Conservation (phyloP, 192 early-diverging fungal species). For the Backusella australiensis region DNA sequence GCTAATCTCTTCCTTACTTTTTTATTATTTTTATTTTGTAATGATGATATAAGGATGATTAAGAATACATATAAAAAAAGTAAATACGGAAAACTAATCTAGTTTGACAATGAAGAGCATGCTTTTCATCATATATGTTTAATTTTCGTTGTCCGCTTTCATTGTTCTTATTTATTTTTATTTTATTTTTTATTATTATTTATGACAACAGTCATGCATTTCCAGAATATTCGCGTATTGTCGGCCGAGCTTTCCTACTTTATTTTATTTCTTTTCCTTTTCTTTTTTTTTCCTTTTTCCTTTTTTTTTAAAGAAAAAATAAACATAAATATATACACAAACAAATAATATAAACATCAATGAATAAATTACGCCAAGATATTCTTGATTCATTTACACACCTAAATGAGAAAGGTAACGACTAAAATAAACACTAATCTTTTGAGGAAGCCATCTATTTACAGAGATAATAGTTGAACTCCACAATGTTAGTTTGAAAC, state of each 20-base stretch:
- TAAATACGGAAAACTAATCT: neutral
- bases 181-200: no score
- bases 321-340: neutral
- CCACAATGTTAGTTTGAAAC: neutral
- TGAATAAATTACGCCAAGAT: neutral
- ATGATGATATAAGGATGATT: neutral
- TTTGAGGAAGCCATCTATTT: neutral
- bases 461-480: neutral
- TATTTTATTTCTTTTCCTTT: neutral
- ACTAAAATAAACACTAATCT: neutral
- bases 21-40: neutral
- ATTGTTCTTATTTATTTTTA: neutral
- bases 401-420: neutral
- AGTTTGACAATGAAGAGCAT: neutral
- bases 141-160: conserved; percentile 5
- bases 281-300: neutral
- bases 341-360: neutral
- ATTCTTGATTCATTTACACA: neutral
- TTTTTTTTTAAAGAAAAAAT: neutral
- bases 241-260: neutral
- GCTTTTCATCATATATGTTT: neutral
- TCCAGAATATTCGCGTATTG: neutral
- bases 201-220: neutral
- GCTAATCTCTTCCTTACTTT: no score
- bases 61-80: neutral